Evolutionary conservation across 331 rosid species (phyloP), one percentile per base, ranked within the genome.

Genomic region (Spiraea crenata): DNA sequence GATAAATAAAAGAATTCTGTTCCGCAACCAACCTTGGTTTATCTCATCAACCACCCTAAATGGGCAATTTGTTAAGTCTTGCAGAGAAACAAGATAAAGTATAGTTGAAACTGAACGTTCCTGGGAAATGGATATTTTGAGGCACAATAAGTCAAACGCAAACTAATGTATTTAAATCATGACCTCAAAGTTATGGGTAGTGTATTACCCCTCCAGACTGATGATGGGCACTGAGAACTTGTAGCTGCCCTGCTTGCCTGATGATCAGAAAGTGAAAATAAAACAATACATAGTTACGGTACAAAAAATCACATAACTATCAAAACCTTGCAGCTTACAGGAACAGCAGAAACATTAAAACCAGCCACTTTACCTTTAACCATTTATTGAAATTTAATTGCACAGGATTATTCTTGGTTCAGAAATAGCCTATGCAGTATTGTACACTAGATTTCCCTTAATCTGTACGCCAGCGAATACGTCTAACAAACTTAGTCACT

Each of bases 1-100:
- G 20, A 66, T 63, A 41, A 59, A 50, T 54, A 40, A 42, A 8
- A 49, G 16, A 49, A 67, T 71, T 70, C 74, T 31, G 37, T 57
- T 58, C 46, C 13, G 56, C 16, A 65, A 83, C 89, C 61, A 71
- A 89, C 97, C 99, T 83, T 93, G 99, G 77, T 93, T 91, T 77
- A 93, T 93, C 89, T 93, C 99, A 72, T 93, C 99, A 68, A 93
- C 97, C 48, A 93, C 99, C 80, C 99, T 87, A 77, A 93, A 93
- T 44, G 99, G 99, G 87, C 97, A 91, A 80, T 89, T 82, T 44
- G 99, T 91, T 69, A 93, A 95, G 78, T 91, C 97, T 87, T 91
- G 99, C 72, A 91, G 97, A 69, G 99, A 91, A 79, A 93, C 96
- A 77, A 89, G 99, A 84, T 91, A 93, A 58, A 93, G 95, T 69